A percentile compares a stretch with the other conserved stretches of the same genome.
These are phyloP conservation scores for Melanomma pulvis-pyrius DNA, from an alignment of 495 filamentous ascomycete species.

Conservation along the genomic window DNA sequence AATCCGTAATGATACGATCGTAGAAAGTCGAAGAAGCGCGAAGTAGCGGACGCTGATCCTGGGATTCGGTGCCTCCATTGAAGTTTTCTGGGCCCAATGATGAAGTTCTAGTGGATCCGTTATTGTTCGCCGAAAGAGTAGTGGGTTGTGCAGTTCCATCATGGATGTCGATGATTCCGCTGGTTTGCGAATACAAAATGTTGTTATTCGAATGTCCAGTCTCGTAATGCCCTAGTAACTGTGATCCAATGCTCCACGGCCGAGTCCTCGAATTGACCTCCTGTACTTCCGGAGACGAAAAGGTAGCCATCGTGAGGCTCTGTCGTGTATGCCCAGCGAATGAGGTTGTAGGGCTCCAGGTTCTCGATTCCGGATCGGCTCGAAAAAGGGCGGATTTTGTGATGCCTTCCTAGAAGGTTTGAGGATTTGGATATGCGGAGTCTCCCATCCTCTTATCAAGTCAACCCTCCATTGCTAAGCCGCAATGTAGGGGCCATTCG, in stretches of 20 bases:
- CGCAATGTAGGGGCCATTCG: conserved; percentile 9
- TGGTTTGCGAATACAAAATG: conserved; percentile 1
- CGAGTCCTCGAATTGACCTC: conserved; percentile 1
- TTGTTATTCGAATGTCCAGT: not conserved
- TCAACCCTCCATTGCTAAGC: conserved; percentile 4
- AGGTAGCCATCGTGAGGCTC: not conserved
- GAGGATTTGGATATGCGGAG: not conserved
- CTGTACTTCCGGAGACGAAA: not conserved
- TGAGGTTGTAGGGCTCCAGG: not conserved
- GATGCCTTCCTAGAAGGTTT: not conserved
- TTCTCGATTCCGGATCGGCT: not conserved
- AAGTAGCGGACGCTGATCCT: conserved; percentile 5
- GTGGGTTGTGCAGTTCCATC: not conserved
- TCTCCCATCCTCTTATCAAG: conserved; percentile 18
- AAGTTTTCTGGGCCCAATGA: not conserved
- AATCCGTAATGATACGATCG: conserved; percentile 29
- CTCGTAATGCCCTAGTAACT: conserved; percentile 3
- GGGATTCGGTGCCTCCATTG: not conserved
- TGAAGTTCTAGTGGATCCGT: not conserved
- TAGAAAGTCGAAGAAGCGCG: conserved; percentile 21
- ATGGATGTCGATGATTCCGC: conserved; percentile 6
- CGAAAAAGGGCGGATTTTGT: not conserved
- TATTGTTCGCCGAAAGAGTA: not conserved
- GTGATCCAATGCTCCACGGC: conserved; percentile 8
- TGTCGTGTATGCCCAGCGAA: not conserved